A percentile compares a stretch with the other conserved stretches of the same genome.
phyloP scores from a whole-genome alignment of 148 eudicot genomes.

The Tetragonia tetragonoides region DNA sequence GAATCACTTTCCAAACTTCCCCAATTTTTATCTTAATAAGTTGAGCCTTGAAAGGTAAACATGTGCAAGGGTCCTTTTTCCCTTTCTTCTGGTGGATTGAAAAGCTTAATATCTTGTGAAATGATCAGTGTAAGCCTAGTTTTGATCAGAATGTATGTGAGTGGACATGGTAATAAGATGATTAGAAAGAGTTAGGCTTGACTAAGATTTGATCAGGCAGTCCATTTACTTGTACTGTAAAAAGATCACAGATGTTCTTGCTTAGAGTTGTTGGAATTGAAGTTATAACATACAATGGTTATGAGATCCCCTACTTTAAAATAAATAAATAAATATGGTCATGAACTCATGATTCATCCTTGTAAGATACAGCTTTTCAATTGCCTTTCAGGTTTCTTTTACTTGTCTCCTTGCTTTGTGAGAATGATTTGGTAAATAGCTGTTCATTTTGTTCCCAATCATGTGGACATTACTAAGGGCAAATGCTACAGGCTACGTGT shows the following conservation, averaged over 20 bases:
- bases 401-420: too few species aligned
- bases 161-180: neutral
- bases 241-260: neutral
- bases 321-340: too few species aligned
- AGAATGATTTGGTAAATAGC: too few species aligned
- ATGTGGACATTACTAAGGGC: too few species aligned
- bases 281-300: neutral
- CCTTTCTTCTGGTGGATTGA: neutral
- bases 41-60: neutral
- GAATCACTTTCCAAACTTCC: constrained; percentile 70
- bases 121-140: neutral
- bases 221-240: neutral
- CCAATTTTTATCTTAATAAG: constrained; percentile 21
- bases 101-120: neutral
- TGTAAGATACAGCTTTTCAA: neutral
- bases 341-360: too few species aligned
- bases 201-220: neutral
- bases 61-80: neutral
- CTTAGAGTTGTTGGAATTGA: neutral
- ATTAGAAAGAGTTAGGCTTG: neutral
- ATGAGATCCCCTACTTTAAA: too few species aligned
- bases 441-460: too few species aligned
- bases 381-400: neutral
- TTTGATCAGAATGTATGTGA: neutral
- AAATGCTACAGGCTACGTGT: too few species aligned